Base-by-base conservation (phyloP, 352 stramenopile genomes). In the Phytophthora vignae region DNA sequence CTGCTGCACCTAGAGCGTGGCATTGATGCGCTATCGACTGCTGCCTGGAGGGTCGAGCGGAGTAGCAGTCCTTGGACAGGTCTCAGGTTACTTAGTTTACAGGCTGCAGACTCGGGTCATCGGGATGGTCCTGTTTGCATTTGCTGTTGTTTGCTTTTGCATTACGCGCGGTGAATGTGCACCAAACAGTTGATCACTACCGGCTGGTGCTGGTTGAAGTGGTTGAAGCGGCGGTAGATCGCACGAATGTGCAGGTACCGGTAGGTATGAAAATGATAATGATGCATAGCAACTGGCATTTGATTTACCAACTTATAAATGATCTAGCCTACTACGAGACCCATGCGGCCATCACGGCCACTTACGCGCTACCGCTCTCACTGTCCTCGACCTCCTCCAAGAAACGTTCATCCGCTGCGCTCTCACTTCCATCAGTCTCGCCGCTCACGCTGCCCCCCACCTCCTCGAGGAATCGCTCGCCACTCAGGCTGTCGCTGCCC, bases 291-390 rank as follows among this genome's bases (percentile, higher is more conserved):
- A 27, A 52, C 44, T 52, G 44, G 17, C 44, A 12, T 52, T 52
- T 52, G n/a, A 52, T 49, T 9, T 27, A 27, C n/a, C 44, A 52
- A 19, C 8, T 52, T n/a, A 19, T 25, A 22, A 55, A 55, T 55
- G 49, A 36, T 19, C 10, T 36, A 19, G 49, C n/a, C n/a, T 29
- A 54, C 46, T 54, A 7, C 15, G 4, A 55, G 49, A 55, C 3
- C 44, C 44, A 52, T 52, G 19, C 44, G 44, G 4, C 27, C 3
- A n/a, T 36, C 19, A 55, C 21, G 8, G 46, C 46, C 9, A 19
- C 22, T 36, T 55, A 55, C 49, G 49, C 49, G 4, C 49, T 55
- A 21, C 49, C 22, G 22, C 49, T 55, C 49, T 55, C 44, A 25
- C 44, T 52, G 15, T 6, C 44, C n/a, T 52, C 44, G 8, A 25